A percentile compares a stretch with the other conserved stretches of the same genome.
Conservation (phyloP, 257 asterid species). For the Cinchona pubescens region DNA sequence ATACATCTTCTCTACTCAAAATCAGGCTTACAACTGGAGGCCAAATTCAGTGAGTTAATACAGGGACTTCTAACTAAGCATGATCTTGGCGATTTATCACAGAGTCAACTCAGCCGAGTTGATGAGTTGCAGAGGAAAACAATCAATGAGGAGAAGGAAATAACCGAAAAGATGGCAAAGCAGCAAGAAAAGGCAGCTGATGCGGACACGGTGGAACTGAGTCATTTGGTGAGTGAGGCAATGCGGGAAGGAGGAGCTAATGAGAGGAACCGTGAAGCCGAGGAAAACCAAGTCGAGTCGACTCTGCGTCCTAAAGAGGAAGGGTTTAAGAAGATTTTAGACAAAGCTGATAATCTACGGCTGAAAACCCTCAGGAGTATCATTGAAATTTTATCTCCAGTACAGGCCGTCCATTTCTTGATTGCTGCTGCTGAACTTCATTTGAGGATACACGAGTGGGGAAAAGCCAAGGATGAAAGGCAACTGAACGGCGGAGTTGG, state of each 20-base stretch:
- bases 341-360: constrained; percentile 58
- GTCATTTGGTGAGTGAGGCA: constrained; percentile 43
- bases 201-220: constrained; percentile 47
- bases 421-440: constrained; percentile 75
- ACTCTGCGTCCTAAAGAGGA: constrained; percentile 43
- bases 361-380: constrained; percentile 44
- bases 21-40: constrained; percentile 59
- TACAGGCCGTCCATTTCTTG: constrained; percentile 61
- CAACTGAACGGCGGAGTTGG: neutral
- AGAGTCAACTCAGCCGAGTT: constrained; percentile 35
- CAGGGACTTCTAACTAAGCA: constrained; percentile 29
- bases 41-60: constrained; percentile 35
- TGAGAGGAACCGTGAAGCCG: neutral
- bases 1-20: constrained; percentile 64
- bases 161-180: constrained; percentile 51
- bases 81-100: constrained; percentile 43
- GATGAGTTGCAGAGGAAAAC: constrained; percentile 46
- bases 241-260: constrained; percentile 15
- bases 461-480: constrained; percentile 38
- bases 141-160: constrained; percentile 41
- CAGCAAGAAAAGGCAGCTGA: constrained; percentile 59
- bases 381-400: constrained; percentile 30
- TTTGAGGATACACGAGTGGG: constrained; percentile 77
- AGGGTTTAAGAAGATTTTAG: constrained; percentile 32
- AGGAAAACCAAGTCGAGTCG: constrained; percentile 14